Evolutionary conservation across 768 basidiomycete genomes (phyloP), one percentile per base, ranked within the genome.

Genomic region (Termitomyces heimii): DNA sequence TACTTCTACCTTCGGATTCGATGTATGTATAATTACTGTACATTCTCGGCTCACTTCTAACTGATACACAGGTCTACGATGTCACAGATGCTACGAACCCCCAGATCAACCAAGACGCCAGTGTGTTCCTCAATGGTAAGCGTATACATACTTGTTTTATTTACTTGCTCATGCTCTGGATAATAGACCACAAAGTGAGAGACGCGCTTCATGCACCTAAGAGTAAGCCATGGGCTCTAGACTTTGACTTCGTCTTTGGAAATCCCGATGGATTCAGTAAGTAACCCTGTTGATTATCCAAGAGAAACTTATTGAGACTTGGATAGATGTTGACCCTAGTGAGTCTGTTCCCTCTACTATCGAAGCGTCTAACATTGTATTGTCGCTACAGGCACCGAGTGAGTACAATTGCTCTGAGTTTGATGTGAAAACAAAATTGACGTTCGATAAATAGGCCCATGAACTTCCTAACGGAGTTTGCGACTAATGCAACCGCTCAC

Each of bases 181-280:
- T 60, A 5, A 14, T 20, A 86, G 84, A 87, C 62, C 73, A 77
- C 47, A 75, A 67, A 42, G 81, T 79, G n/a, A 74, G 80, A 49
- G 70, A 77, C 40, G 87, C 87, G 0, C 68, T 90, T 20, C 87
- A 90, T 67, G 87, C 87, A 3, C 87, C 88, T 3, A 80, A 76
- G 9, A 87, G 79, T 66, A 75, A 77, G 60, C 65, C 80, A 50
- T 81, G 80, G 80, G 66, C 57, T 16, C 42, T 69, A 58, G 57
- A 53, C 29, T 77, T 75, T 63, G 57, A 68, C 9, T 77, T 71
- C 58, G 70, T 73, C 37, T 78, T 77, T 57, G 73, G 74, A 47
- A 63, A 69, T 31, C 65, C 66, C n/a, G 59, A 66, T 42, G 67
- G 66, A 24, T 51, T 59, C 16, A 62, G 71, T 74, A 52, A 63